Conservation (phyloP, 805 yeast genomes). For the Isabelozyma rhagii region DNA sequence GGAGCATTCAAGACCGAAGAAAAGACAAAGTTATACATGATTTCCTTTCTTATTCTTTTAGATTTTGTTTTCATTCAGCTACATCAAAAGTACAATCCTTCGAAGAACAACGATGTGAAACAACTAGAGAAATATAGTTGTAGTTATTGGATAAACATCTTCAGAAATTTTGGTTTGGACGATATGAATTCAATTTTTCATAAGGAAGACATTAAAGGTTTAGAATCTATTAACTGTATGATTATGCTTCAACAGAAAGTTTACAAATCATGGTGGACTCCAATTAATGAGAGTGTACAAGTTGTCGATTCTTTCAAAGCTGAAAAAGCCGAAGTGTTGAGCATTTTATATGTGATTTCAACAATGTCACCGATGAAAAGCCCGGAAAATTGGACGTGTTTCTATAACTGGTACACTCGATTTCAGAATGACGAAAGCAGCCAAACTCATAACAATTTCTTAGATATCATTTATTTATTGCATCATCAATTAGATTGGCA, state of each 20-base stretch:
- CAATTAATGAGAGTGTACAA: slow-evolving; percentile 16
- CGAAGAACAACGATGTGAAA: neutral
- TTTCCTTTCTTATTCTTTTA: slow-evolving; percentile 17
- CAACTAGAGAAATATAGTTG: neutral
- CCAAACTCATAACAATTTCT: slow-evolving; percentile 17
- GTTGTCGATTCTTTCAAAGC: slow-evolving; percentile 3
- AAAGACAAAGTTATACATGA: slow-evolving; percentile 2
- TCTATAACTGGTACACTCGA: slow-evolving; percentile 17
- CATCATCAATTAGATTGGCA: slow-evolving; percentile 27
- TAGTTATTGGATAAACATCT: neutral
- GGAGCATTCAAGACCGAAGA: slow-evolving; percentile 3
- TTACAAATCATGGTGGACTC: slow-evolving; percentile 23
- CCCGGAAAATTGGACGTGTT: slow-evolving; percentile 20
- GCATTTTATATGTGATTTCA: slow-evolving; percentile 12
- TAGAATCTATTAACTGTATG: slow-evolving; percentile 20
- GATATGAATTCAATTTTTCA: slow-evolving; percentile 6
- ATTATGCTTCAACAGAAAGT: slow-evolving; percentile 10
- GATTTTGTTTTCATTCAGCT: slow-evolving; percentile 6
- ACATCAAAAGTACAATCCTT: neutral
- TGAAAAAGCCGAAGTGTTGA: slow-evolving; percentile 11
- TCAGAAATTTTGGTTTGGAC: slow-evolving; percentile 12
- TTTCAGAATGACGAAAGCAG: slow-evolving; percentile 11
- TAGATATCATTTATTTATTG: slow-evolving; percentile 24
- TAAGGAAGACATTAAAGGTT: slow-evolving; percentile 1
- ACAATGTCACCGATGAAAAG: slow-evolving; percentile 9